A percentile compares a stretch with the other conserved stretches of the same genome.
These are phyloP conservation scores for Talaromyces sp. DNA, from an alignment of 2,329 filamentous ascomycete genomes.

Conservation along the genomic window DNA sequence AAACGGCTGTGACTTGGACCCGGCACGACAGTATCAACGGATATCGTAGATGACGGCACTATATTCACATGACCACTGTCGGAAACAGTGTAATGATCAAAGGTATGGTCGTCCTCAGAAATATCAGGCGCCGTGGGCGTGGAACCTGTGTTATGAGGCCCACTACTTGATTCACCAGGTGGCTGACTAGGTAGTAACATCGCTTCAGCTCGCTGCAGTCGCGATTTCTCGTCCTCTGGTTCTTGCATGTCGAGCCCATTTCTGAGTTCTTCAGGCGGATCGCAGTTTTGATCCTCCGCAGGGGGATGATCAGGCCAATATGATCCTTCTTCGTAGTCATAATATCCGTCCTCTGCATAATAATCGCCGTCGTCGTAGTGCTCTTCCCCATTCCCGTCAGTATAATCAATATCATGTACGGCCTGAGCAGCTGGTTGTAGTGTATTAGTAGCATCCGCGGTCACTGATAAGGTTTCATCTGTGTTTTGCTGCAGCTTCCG, in stretches of 20 bases:
- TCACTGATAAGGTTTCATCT: conserved; percentile 29
- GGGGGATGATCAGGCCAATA: conserved; percentile 27
- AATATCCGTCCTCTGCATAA: conserved; percentile 27
- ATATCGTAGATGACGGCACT: conserved; percentile 24
- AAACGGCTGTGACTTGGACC: conserved; percentile 41
- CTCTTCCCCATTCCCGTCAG: conserved; percentile 26
- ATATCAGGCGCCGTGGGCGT: conserved; percentile 46
- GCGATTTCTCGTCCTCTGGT: conserved; percentile 75
- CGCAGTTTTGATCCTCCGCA: conserved; percentile 25
- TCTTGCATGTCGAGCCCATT: conserved; percentile 56
- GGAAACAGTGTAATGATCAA: background rate
- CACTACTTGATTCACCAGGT: conserved; percentile 47
- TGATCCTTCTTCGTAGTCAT: conserved; percentile 22
- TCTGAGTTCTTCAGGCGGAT: conserved; percentile 25
- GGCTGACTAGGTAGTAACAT: conserved; percentile 78
- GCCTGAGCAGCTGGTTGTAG: conserved; percentile 29
- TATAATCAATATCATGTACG: background rate
- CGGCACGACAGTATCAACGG: conserved; percentile 30
- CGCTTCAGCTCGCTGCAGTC: conserved; percentile 71
- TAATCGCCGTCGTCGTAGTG: conserved; percentile 27
- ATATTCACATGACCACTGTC: conserved; percentile 40
- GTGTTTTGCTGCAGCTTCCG: conserved; percentile 47
- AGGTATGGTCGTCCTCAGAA: conserved; percentile 47
- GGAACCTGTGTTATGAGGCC: conserved; percentile 44
- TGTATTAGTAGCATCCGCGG: conserved; percentile 20